Evolutionary conservation across 2,329 filamentous ascomycete genomes (phyloP).

Genomic region (Didymella exigua): DNA sequence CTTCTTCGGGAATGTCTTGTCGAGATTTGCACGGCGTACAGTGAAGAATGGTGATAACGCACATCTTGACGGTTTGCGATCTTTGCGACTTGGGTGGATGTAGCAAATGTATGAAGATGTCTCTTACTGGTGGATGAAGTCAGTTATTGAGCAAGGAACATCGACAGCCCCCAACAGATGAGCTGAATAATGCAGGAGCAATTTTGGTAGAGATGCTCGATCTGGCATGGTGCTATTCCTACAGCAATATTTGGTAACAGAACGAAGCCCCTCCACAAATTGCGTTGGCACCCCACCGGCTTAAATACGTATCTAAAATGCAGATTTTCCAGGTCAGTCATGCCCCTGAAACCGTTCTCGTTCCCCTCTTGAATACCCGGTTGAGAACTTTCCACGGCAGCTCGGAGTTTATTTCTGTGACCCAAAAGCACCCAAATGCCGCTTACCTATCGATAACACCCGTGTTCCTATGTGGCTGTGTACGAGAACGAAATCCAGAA

Average conservation of each 20-base stretch:
- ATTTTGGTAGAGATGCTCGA: background rate
- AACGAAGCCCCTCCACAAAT: background rate
- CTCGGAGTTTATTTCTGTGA: background rate
- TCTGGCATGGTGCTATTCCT: background rate
- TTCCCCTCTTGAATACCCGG: background rate
- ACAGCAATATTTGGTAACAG: background rate
- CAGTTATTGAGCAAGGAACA: background rate
- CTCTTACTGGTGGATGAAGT: background rate
- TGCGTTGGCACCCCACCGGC: background rate
- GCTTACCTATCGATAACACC: background rate
- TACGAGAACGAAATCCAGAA: background rate
- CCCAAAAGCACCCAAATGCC: background rate
- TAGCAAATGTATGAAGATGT: background rate
- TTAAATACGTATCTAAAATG: background rate
- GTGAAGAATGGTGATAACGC: background rate
- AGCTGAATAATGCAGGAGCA: background rate
- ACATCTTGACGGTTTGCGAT: background rate
- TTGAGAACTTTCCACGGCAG: background rate
- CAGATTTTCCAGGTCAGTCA: background rate
- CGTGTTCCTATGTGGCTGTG: background rate
- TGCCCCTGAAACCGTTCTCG: background rate
- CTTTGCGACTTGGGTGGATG: background rate
- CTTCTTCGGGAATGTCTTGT: background rate
- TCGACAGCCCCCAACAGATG: background rate
- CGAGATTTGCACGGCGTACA: background rate